A percentile compares a stretch with the other conserved stretches of the same genome.
phyloP scores from a whole-genome alignment of 345 rosid species.

The Corymbia maculata region DNA sequence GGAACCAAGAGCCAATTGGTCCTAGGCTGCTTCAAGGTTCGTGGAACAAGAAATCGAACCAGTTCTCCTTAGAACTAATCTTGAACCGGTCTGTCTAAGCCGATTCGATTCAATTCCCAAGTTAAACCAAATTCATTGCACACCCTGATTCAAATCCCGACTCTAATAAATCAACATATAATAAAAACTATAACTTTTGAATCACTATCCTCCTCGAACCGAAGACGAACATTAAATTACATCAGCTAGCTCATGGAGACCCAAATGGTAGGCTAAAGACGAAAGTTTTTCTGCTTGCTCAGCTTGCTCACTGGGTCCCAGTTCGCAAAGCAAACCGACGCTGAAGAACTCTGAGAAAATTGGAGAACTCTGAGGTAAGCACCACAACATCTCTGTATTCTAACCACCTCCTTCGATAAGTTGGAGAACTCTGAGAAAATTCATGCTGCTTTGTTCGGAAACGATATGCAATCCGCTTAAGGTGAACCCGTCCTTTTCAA shows the following conservation, averaged over 20 bases:
- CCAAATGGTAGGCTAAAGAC: too few species aligned
- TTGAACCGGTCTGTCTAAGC: too few species aligned
- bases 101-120: background rate
- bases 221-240: background rate
- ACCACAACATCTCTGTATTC: background rate
- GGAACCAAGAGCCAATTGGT: accelerated
- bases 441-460: background rate
- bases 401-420: background rate
- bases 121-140: accelerated
- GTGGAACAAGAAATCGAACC: background rate
- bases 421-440: background rate
- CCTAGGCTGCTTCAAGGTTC: background rate
- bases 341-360: too few species aligned
- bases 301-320: too few species aligned
- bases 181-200: background rate
- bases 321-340: too few species aligned
- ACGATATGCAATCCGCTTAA: too few species aligned
- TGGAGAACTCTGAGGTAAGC: too few species aligned
- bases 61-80: background rate
- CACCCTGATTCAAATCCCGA: background rate
- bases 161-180: too few species aligned
- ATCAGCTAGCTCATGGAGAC: too few species aligned
- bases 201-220: background rate
- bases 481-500: background rate
- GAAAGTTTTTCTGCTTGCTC: too few species aligned